Evolutionary conservation across 139 green algal species (phyloP), one percentile per base, ranked within the genome.

Genomic region (Bryopsis sp.): DNA sequence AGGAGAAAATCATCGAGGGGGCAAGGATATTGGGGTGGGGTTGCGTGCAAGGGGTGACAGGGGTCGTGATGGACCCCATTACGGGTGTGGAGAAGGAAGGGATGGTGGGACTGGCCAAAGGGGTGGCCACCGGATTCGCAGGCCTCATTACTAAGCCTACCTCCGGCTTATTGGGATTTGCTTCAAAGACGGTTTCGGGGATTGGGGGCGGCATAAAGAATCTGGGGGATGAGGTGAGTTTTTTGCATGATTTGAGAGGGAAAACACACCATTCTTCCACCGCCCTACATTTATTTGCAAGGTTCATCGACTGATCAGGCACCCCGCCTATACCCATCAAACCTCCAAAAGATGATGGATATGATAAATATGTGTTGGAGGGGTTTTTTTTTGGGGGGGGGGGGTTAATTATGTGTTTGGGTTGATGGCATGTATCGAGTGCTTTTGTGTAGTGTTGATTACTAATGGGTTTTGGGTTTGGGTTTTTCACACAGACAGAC

Each of bases 101-200:
- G 2, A n/a, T 74, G 0, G 11, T 50, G 19, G 78, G 78, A 1
- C 82, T 66, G 60, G 5, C 73, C 28, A 82, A 81, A 79, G 83
- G 83, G 24, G 2, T 78, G 43, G 39, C 26, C 1, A 78, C 48
- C 26, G 82, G 82, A 1, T 2, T 82, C 4, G 48, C 67, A 32
- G 82, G 82, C 1, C 24, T 82, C 31, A 59, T 77, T n/a, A 66
- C 78, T 24, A 88, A 88, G 74, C 78, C 82, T 29, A 47, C 70
- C 11, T 71, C 78, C 3, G 82, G 81, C 3, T 22, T 81, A 5
- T 48, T 88, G 46, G 70, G 76, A 50, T 80, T 79, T 28, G 33
- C 69, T 24, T 73, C 81, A 50, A 85, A 81, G 65, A 67, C 63
- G 31, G 75, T 57, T 36, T 29, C 8, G 11, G 71, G 75, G 2